phyloP scores from a whole-genome alignment of 2,329 filamentous ascomycete genomes.

The Cytospora leucostoma region DNA sequence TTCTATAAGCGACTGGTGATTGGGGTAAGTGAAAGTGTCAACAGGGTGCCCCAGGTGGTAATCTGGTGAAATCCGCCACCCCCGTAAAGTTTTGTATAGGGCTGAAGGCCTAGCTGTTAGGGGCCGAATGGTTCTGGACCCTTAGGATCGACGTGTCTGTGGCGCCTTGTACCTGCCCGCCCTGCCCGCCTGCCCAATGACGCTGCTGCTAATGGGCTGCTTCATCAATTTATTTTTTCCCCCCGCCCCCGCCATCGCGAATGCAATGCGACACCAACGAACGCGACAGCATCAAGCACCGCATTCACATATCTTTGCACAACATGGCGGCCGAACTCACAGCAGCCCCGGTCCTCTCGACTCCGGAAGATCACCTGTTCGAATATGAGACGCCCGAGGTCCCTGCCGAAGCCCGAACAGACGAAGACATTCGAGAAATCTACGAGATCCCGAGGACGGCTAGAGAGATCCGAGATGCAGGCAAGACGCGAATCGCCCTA shows the following conservation, averaged over 20 bases:
- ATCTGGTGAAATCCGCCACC: too few relatives aligned
- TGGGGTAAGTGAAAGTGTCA: too few relatives aligned
- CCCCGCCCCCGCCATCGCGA: constrained; percentile 22
- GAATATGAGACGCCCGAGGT: constrained; percentile 49
- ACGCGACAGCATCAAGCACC: neutral
- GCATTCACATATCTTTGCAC: too few relatives aligned
- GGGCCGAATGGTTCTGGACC: constrained; percentile 16
- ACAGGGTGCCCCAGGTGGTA: too few relatives aligned
- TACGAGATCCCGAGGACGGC: constrained; percentile 88
- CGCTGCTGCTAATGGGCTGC: constrained; percentile 2
- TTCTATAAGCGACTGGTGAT: too few relatives aligned
- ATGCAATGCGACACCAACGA: neutral
- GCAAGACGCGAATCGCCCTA: constrained; percentile 79
- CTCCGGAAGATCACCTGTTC: constrained; percentile 61
- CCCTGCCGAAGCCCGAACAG: constrained; percentile 36
- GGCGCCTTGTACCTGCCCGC: constrained; percentile 3
- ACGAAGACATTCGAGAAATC: constrained; percentile 71
- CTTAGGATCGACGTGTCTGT: constrained; percentile 18
- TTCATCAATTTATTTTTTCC: constrained; percentile 14
- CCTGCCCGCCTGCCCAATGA: constrained; percentile 14
- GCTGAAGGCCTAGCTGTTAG: constrained; percentile 20
- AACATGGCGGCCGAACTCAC: constrained; percentile 51
- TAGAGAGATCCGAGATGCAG: constrained; percentile 68
- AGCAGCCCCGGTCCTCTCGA: constrained; percentile 62
- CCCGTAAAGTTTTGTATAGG: neutral